Evolutionary conservation across 352 stramenopile genomes (phyloP), one percentile per base, ranked within the genome.

Genomic region (Saprolegnia parasitica): DNA sequence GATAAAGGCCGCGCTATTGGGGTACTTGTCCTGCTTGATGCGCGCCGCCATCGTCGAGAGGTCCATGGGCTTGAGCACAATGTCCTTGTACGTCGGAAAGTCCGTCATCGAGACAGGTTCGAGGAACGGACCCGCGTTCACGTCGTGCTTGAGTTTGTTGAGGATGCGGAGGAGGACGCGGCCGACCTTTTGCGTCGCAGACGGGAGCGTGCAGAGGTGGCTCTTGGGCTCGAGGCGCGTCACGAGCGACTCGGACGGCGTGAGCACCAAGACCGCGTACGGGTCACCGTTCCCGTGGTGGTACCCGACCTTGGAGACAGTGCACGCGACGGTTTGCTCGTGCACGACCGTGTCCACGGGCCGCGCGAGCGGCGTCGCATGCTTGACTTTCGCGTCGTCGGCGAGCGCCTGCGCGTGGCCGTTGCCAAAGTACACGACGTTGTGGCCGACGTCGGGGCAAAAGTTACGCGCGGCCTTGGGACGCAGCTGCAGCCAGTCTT

Each of bases 1-100:
- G 54, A 90, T 74, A 73, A 94, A 86, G 24, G 86, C 73, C 13
- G 71, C 68, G 4, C 71, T 73, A 37, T 65, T 84, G 21, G 78
- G 77, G 72, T 92, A 94, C 67, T 83, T 75, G 21, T 86, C 72
- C 11, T 76, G 71, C 37, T 81, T 81, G 1, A 80, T 80, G 56
- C 91, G 91, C 8, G 55, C 45, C 0, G 75, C 75, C 24, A 92
- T 84, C 71, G 78, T 84, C 1, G 67, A 75, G 16, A 94, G 76
- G 71, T 94, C 78, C 79, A 92, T 92, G 8, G 86, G 86, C 61
- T 85, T 73, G 45, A 82, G 72, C 20, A 94, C 77, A 46, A 94
- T 91, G 37, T 92, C 83, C 56, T 90, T 92, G 74, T 94, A 94
- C 55, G 90, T 81, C 0, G 86, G 86, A 47, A 94, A 94, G 26